Conservation (phyloP, 495 filamentous ascomycete genomes). For the Penicillium egyptiacum region DNA sequence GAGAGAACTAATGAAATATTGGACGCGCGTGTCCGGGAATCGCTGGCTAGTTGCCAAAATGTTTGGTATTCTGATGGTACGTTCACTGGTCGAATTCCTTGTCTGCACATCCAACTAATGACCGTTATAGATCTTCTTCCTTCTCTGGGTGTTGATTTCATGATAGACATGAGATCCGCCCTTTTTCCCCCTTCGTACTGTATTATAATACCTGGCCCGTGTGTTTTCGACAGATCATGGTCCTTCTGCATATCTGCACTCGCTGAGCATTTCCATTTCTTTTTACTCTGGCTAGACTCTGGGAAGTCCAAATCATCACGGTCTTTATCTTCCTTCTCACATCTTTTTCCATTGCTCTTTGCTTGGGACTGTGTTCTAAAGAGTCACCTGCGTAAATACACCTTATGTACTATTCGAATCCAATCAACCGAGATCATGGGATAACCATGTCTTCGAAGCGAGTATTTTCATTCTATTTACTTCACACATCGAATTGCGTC, state of each 20-base stretch:
- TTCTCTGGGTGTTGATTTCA: constrained; percentile 60
- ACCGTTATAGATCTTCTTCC: constrained; percentile 52
- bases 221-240: constrained; percentile 13
- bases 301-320: constrained; percentile 23
- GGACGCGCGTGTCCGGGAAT: constrained; percentile 89
- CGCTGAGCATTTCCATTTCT: constrained; percentile 19
- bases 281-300: constrained; percentile 26
- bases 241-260: constrained; percentile 21
- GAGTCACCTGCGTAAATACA: constrained; percentile 26
- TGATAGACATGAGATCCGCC: constrained; percentile 38
- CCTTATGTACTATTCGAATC: constrained; percentile 24
- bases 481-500: constrained; percentile 16
- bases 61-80: constrained; percentile 85
- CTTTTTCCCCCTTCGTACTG: constrained; percentile 28
- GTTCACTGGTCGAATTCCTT: constrained; percentile 15
- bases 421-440: not conserved
- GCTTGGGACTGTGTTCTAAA: constrained; percentile 25
- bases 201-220: constrained; percentile 39
- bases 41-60: constrained; percentile 98
- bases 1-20: constrained; percentile 91
- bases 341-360: constrained; percentile 7
- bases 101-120: constrained; percentile 19
- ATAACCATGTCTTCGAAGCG: not conserved
- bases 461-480: not conserved
- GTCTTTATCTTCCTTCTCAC: constrained; percentile 15